A percentile compares a stretch with the other conserved stretches of the same genome.
Evolutionary conservation across 163 green algal genomes (phyloP).

Genomic region (Chlorella variabilis): DNA sequence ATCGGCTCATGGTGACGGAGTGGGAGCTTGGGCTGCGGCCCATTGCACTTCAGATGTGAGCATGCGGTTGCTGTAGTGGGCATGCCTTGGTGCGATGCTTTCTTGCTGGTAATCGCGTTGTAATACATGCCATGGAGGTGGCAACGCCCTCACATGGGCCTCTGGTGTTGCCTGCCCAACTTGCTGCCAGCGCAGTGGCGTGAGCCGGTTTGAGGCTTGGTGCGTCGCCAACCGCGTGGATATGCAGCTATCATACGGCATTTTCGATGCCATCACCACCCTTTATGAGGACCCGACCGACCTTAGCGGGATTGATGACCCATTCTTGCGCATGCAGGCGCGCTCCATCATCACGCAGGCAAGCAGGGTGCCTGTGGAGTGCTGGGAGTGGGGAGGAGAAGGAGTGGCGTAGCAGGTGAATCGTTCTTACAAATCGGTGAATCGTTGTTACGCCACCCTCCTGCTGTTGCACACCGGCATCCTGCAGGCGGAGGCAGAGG

Average conservation of each 20-base stretch:
- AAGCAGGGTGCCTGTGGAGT: background rate
- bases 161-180: background rate
- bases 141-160: background rate
- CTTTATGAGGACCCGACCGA: slow-evolving; percentile 47
- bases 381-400: background rate
- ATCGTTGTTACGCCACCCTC: too few relatives aligned
- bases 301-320: slow-evolving; percentile 35
- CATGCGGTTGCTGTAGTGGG: too few relatives aligned
- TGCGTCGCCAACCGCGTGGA: slow-evolving; percentile 5
- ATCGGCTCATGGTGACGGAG: slow-evolving; percentile 36
- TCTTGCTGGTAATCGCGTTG: too few relatives aligned
- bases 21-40: slow-evolving; percentile 38
- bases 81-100: too few relatives aligned
- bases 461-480: too few relatives aligned
- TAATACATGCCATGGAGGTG: too few relatives aligned
- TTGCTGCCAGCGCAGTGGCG: slow-evolving; percentile 17
- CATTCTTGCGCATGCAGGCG: slow-evolving; percentile 32
- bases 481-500: slow-evolving; percentile 8
- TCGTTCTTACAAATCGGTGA: too few relatives aligned
- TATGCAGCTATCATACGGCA: too few relatives aligned
- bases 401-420: too few relatives aligned
- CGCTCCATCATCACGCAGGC: slow-evolving; percentile 36
- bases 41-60: slow-evolving; percentile 32
- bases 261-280: slow-evolving; percentile 19
- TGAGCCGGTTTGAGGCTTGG: slow-evolving; percentile 39